A percentile compares a stretch with the other conserved stretches of the same genome.
Conservation (phyloP, 345 rosid species). For the Rhodomyrtus tomentosa region DNA sequence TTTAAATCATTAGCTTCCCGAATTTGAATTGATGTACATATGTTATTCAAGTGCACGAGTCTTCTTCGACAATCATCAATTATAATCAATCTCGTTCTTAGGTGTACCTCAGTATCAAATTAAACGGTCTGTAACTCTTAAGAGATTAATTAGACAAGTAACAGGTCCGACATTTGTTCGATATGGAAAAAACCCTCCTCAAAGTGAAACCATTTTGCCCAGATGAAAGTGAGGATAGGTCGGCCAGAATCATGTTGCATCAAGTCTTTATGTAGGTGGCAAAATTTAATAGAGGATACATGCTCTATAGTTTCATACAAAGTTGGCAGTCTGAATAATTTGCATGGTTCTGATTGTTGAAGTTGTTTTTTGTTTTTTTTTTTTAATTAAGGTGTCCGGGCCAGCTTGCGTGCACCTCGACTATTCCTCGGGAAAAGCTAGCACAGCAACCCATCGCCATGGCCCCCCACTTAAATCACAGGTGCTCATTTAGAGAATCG, state of each 20-base stretch:
- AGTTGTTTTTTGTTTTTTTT: too few species aligned
- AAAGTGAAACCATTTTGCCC: too few species aligned
- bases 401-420: too few species aligned
- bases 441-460: too few species aligned
- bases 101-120: neutral
- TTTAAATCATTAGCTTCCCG: neutral
- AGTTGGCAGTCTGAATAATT: neutral
- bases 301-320: neutral
- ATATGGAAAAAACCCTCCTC: too few species aligned
- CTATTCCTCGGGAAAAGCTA: too few species aligned
- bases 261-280: neutral
- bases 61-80: neutral
- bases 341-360: neutral
- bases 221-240: neutral
- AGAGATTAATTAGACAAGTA: neutral
- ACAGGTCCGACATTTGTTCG: neutral
- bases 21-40: neutral
- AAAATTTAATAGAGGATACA: neutral
- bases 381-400: too few species aligned
- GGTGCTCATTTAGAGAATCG: too few species aligned
- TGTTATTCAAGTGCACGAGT: neutral
- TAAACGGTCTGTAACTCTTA: neutral
- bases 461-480: too few species aligned
- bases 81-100: neutral
- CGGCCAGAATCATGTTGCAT: neutral